Evolutionary conservation across 345 rosid genomes (phyloP).

Genomic region (Laguncularia racemosa): DNA sequence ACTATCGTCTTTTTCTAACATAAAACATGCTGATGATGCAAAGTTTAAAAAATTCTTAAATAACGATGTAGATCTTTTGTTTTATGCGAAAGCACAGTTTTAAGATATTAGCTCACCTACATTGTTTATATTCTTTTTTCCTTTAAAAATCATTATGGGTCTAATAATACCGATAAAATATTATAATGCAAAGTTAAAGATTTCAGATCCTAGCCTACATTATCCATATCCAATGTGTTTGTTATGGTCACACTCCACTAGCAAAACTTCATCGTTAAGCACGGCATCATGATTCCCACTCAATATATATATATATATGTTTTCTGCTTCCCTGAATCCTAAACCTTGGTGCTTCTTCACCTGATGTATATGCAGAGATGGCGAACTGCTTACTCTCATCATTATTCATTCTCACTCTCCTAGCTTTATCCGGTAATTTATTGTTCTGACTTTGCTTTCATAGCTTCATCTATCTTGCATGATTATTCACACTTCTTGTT

Average conservation of each 20-base stretch:
- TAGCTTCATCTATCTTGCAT: no score
- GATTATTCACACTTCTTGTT: no score
- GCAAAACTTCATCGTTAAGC: neutral
- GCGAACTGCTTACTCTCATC: conserved; percentile 4
- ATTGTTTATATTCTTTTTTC: no score
- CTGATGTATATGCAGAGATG: conserved; percentile 6
- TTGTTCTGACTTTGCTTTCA: no score
- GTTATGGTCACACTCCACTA: neutral
- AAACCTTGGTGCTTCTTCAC: neutral
- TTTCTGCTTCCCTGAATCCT: neutral
- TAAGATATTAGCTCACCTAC: no score
- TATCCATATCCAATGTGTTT: neutral
- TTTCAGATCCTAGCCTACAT: neutral
- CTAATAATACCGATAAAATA: no score
- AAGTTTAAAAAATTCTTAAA: no score
- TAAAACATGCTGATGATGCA: no score
- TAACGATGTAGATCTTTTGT: no score
- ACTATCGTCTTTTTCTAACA: no score
- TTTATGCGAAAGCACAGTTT: no score
- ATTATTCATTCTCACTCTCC: conserved; percentile 13
- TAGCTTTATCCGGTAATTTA: conserved; percentile 13
- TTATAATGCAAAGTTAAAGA: conserved; percentile 1
- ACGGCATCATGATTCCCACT: neutral
- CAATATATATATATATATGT: neutral
- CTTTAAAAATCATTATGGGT: no score